Base-by-base conservation (phyloP, 1,139 yeast genomes). In the Nakaseomyces kungkrabaensis region DNA sequence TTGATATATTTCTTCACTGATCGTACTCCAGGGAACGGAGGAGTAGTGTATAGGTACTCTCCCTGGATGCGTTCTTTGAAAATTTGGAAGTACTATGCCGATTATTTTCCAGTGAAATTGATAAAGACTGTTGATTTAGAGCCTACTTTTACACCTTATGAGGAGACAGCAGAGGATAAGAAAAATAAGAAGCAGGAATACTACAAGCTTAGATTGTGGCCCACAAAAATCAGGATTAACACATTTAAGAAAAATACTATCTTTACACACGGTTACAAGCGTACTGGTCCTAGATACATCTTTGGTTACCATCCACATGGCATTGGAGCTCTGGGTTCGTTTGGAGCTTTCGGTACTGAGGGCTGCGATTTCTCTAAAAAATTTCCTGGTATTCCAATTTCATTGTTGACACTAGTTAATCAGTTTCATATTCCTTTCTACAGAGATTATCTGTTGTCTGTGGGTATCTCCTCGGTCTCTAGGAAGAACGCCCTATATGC, bases 271-370 rank as follows among this genome's bases (percentile, higher is more conserved):
- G 47, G 45, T 24, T 41, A 51, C 37, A 40, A 52, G 33, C 46
- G 45, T 27, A 72, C 79, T 1, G 94, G 92, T 0, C 89, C 94
- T 1, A 73, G 85, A 45, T 92, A 92, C 65, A 80, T 92, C 1
- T 90, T 92, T 68, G 96, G 97, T 0, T 85, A 88, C 63, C 97
- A 90, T 67, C 98, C 99, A 0, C 98, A 92, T 65, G 98, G 99
- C 0, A 90, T 92, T 9, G 89, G 90, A 29, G 88, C 96, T 0
- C 76, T 90, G 78, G 97, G 97, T 1, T 94, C 85, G 0, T 81
- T 92, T 66, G 96, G 96, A 4, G 82, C 82, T 0, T 74, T 92
- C 60, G 92, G 84, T 0, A 85, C 95, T 8, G 90, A 90, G 57
- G 94, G 90, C 10, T 76, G 85, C 5, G 74, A 75, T 36, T 85